These are phyloP conservation scores for Silene latifolia DNA, from an alignment of 148 eudicot species.

Conservation along the genomic window DNA sequence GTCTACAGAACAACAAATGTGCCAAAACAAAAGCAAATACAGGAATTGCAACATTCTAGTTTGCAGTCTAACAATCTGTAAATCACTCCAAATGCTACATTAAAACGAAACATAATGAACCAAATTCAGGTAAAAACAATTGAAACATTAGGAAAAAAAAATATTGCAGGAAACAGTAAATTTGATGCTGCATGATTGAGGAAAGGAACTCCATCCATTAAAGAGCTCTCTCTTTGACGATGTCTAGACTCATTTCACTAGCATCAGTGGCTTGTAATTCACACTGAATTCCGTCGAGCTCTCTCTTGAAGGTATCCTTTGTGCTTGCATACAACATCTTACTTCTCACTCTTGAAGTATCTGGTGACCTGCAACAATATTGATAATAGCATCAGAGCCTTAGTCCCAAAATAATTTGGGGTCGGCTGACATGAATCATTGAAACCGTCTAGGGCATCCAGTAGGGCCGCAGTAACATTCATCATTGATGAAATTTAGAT, in stretches of 20 bases:
- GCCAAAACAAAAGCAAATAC: neutral
- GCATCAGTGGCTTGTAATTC: slow-evolving; percentile 50
- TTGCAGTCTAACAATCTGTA: slow-evolving; percentile 8
- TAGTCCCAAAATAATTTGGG: too few species aligned
- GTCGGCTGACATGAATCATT: too few species aligned
- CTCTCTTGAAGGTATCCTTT: slow-evolving; percentile 46
- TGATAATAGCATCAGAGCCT: too few species aligned
- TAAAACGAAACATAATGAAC: neutral
- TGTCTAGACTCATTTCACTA: slow-evolving; percentile 45
- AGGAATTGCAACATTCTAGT: neutral
- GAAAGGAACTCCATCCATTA: neutral
- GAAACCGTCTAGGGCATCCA: too few species aligned
- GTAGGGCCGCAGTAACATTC: too few species aligned
- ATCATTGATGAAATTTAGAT: too few species aligned
- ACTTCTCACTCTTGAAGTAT: slow-evolving; percentile 40
- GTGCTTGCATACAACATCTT: slow-evolving; percentile 52
- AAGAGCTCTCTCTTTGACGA: slow-evolving; percentile 31
- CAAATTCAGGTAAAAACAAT: too few species aligned
- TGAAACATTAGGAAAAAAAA: neutral
- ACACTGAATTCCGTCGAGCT: slow-evolving; percentile 42
- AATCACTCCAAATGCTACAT: neutral
- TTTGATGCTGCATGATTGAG: neutral
- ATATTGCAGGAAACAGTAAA: neutral
- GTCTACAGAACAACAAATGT: neutral
- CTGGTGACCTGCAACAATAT: slow-evolving; percentile 35